Percentiles rank a stretch among this genome's conserved stretches.
Conservation (phyloP, 805 yeast genomes). For the Candida schatavii region DNA sequence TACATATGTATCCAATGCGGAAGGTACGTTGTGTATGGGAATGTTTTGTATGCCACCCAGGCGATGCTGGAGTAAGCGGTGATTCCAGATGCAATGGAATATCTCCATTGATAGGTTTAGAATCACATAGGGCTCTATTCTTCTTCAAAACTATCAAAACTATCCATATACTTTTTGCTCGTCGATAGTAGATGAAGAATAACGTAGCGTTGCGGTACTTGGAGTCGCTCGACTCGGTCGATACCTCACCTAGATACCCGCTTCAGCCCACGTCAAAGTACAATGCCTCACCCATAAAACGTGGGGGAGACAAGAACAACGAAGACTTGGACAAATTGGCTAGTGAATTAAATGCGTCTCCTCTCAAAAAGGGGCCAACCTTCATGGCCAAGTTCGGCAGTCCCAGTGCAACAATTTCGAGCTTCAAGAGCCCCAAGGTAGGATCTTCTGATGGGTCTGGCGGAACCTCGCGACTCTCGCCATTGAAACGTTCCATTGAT, state of each 20-base stretch:
- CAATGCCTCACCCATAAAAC: constrained; percentile 17
- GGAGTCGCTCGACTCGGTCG: constrained; percentile 27
- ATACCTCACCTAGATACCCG: constrained; percentile 24
- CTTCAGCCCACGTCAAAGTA: constrained; percentile 27
- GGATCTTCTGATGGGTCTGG: neutral
- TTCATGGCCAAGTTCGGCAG: constrained; percentile 34
- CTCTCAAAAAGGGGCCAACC: constrained; percentile 12
- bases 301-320: constrained; percentile 3
- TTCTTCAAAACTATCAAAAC: too few species aligned
- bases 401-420: constrained; percentile 41
- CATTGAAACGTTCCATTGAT: constrained; percentile 19
- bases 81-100: too few species aligned
- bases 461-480: constrained; percentile 8
- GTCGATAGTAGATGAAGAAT: constrained; percentile 9
- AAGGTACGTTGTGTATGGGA: too few species aligned
- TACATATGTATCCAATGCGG: too few species aligned
- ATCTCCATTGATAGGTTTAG: too few species aligned
- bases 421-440: constrained; percentile 17
- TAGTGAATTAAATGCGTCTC: constrained; percentile 28
- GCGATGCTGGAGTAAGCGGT: too few species aligned
- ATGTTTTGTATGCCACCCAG: too few species aligned
- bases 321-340: constrained; percentile 40
- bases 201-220: constrained; percentile 36
- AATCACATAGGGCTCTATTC: too few species aligned
- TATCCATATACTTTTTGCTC: too few species aligned